Percentiles rank a stretch among this genome's conserved stretches.
Conservation (phyloP, 768 basidiomycete genomes). For the Sistotremastrum suecicum region DNA sequence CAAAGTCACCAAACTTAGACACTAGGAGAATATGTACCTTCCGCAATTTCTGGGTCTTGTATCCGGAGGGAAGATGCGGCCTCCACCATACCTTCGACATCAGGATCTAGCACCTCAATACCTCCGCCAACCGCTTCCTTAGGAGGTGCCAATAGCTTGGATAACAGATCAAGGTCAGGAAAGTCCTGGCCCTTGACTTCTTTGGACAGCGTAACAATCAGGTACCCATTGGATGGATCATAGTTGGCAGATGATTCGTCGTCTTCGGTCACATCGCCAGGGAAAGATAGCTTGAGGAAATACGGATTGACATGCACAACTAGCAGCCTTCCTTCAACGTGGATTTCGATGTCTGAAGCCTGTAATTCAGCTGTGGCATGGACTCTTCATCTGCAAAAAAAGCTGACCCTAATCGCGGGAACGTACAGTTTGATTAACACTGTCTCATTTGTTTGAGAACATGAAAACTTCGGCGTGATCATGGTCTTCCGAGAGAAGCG, state of each 20-base stretch:
- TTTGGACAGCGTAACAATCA: slow-evolving; percentile 64
- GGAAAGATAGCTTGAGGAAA: slow-evolving; percentile 68
- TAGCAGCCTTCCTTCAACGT: slow-evolving; percentile 56
- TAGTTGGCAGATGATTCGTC: slow-evolving; percentile 54
- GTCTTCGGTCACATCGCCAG: slow-evolving; percentile 54
- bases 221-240: slow-evolving; percentile 63
- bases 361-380: slow-evolving; percentile 15
- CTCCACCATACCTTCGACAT: slow-evolving; percentile 27
- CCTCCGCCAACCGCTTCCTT: slow-evolving; percentile 34
- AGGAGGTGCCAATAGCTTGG: slow-evolving; percentile 62
- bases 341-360: slow-evolving; percentile 73
- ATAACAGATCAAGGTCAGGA: slow-evolving; percentile 62
- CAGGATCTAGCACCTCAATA: slow-evolving; percentile 10
- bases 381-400: not conserved
- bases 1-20: not conserved
- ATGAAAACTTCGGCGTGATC: slow-evolving; percentile 69
- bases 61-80: slow-evolving; percentile 33
- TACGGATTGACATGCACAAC: slow-evolving; percentile 74
- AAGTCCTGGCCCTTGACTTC: slow-evolving; percentile 51
- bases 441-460: slow-evolving; percentile 43
- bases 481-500: slow-evolving; percentile 20
- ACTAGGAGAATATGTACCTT: slow-evolving; percentile 26
- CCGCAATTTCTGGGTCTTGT: slow-evolving; percentile 36
- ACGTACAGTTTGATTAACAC: slow-evolving; percentile 51
- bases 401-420: slow-evolving; percentile 44